A percentile compares a stretch with the other conserved stretches of the same genome.
Conservation (phyloP, 768 basidiomycete genomes). For the Hypsizygus marmoreus region DNA sequence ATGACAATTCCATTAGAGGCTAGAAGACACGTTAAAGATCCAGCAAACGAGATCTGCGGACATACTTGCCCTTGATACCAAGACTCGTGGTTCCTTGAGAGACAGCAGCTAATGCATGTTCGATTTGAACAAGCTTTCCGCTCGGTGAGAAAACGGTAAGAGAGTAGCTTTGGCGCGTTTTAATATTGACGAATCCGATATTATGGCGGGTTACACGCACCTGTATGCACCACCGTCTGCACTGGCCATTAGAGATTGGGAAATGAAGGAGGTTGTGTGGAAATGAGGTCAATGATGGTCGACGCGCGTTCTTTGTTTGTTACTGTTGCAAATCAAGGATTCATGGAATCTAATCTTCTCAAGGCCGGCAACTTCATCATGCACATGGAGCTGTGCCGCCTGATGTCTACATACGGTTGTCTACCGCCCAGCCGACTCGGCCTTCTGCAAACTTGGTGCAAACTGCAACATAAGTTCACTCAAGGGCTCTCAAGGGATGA, state of each 20-base stretch:
- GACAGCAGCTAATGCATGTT: conserved; percentile 97
- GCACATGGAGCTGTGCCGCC: no score
- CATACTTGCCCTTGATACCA: conserved; percentile 90
- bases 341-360: conserved; percentile 9
- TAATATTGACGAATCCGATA: conserved; percentile 9
- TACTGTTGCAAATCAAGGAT: conserved; percentile 8
- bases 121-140: conserved; percentile 98
- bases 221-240: conserved; percentile 84
- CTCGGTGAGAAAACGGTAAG: conserved; percentile 99
- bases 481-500: no score
- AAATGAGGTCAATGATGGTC: background rate
- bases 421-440: no score
- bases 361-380: background rate
- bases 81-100: conserved; percentile 94
- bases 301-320: conserved; percentile 27
- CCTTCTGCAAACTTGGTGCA: no score
- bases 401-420: no score
- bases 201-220: conserved; percentile 31
- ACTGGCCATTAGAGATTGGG: conserved; percentile 70
- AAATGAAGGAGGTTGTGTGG: conserved; percentile 7
- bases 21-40: conserved; percentile 32
- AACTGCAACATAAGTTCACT: no score
- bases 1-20: conserved; percentile 99
- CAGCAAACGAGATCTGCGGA: conserved; percentile 14
- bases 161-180: conserved; percentile 72